Percentiles rank a stretch among this genome's conserved stretches.
Evolutionary conservation across 352 stramenopile genomes (phyloP).

Genomic region (Phytophthora constricta): DNA sequence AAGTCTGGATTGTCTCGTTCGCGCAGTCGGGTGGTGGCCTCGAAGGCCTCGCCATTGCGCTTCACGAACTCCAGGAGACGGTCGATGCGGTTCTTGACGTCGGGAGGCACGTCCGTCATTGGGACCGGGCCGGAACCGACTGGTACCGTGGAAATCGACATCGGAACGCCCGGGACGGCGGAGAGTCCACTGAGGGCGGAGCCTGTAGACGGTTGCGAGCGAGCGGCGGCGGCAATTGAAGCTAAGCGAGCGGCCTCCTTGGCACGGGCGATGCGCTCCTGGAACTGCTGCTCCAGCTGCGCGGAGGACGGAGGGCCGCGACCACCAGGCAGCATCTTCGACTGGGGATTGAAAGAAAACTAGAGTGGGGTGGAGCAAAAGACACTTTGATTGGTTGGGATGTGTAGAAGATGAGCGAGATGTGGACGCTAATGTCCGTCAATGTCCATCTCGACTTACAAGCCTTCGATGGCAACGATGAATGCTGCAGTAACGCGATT

Average conservation of each 20-base stretch:
- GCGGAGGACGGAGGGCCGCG: slow-evolving; percentile 15
- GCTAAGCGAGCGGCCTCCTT: slow-evolving; percentile 62
- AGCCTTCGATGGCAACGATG: too few relatives aligned
- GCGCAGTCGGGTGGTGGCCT: slow-evolving; percentile 48
- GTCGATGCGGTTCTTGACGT: slow-evolving; percentile 60
- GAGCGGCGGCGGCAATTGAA: slow-evolving; percentile 48
- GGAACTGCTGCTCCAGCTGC: slow-evolving; percentile 50
- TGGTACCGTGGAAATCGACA: slow-evolving; percentile 15
- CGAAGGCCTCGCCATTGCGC: slow-evolving; percentile 63
- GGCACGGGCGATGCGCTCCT: slow-evolving; percentile 60
- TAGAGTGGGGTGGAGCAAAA: too few relatives aligned
- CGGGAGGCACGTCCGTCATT: slow-evolving; percentile 33
- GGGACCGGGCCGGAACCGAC: slow-evolving; percentile 1
- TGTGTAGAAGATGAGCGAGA: too few relatives aligned
- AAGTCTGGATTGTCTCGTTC: slow-evolving; percentile 67
- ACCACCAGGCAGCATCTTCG: neutral
- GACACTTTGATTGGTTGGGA: too few relatives aligned
- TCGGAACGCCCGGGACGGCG: slow-evolving; percentile 19
- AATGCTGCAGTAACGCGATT: too few relatives aligned
- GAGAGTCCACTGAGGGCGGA: slow-evolving; percentile 1
- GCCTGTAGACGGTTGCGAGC: slow-evolving; percentile 9
- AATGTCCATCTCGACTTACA: too few relatives aligned
- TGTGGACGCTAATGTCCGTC: too few relatives aligned
- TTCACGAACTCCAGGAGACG: slow-evolving; percentile 64
- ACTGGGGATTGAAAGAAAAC: neutral